phyloP scores from a whole-genome alignment of 2,329 filamentous ascomycete genomes.

The Cercospora sesami region DNA sequence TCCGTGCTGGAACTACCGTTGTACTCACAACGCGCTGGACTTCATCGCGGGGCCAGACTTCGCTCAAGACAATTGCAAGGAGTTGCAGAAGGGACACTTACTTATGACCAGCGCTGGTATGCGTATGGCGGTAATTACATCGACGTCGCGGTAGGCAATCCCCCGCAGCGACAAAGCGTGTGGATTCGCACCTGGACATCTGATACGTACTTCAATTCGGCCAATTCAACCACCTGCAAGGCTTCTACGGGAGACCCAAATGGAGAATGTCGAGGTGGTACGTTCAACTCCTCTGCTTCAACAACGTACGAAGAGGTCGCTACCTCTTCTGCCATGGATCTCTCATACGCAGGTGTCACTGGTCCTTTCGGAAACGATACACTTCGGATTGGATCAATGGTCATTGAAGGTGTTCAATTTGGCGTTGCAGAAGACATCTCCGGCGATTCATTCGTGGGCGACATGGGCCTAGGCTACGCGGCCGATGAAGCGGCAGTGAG shows the following conservation, averaged over 20 bases:
- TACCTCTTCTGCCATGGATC: background rate
- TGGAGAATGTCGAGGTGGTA: too few species aligned
- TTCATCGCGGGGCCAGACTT: background rate
- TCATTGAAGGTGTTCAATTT: background rate
- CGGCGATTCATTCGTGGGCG: too few species aligned
- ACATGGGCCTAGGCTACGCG: background rate
- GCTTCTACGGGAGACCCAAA: too few species aligned
- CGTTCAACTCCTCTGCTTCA: background rate
- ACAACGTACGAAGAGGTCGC: background rate
- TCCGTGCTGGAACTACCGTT: background rate
- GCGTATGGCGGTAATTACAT: background rate
- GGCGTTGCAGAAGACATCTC: background rate
- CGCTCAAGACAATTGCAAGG: background rate
- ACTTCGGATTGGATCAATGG: background rate
- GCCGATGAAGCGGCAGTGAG: too few species aligned
- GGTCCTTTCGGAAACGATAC: background rate
- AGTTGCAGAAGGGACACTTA: background rate
- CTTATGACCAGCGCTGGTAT: background rate
- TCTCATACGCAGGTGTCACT: background rate
- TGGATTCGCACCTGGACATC: background rate
- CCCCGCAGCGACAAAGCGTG: background rate
- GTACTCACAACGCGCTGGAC: background rate
- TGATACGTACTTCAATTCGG: background rate
- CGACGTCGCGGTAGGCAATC: background rate
- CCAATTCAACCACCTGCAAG: too few species aligned